Conservation (phyloP, 163 green algal species). For the Scenedesmus sp. region DNA sequence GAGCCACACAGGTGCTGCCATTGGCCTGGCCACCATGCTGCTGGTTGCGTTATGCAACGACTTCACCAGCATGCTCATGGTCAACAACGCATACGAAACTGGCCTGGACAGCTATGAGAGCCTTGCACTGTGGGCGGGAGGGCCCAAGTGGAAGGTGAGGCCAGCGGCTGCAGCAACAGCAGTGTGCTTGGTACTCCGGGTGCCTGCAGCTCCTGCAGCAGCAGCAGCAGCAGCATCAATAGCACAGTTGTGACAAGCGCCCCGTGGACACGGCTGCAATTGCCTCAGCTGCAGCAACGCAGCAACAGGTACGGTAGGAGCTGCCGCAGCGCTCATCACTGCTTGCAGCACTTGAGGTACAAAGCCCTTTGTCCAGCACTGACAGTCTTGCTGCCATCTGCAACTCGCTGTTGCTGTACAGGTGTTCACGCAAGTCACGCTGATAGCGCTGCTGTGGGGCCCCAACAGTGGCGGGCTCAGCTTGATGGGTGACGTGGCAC, state of each 20-base stretch:
- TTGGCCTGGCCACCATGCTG: constrained; percentile 63
- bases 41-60: constrained; percentile 68
- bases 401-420: constrained; percentile 35
- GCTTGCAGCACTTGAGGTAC: too few species aligned
- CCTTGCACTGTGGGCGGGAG: constrained; percentile 64
- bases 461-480: constrained; percentile 71
- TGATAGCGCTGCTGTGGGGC: constrained; percentile 76
- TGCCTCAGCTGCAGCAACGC: too few species aligned
- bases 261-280: too few species aligned
- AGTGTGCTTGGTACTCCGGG: background rate
- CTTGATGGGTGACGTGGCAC: constrained; percentile 67
- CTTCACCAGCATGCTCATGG: constrained; percentile 68
- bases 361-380: too few species aligned
- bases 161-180: background rate
- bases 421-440: constrained; percentile 62
- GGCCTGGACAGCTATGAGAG: constrained; percentile 70
- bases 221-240: background rate
- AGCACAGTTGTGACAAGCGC: background rate
- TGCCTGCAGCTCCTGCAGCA: background rate
- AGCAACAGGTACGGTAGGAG: too few species aligned
- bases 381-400: background rate
- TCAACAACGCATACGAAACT: constrained; percentile 56
- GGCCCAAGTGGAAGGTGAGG: constrained; percentile 64
- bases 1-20: constrained; percentile 62
- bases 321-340: too few species aligned